Conservation (phyloP, 2,329 filamentous ascomycete species). For the Fulvia fulva region DNA sequence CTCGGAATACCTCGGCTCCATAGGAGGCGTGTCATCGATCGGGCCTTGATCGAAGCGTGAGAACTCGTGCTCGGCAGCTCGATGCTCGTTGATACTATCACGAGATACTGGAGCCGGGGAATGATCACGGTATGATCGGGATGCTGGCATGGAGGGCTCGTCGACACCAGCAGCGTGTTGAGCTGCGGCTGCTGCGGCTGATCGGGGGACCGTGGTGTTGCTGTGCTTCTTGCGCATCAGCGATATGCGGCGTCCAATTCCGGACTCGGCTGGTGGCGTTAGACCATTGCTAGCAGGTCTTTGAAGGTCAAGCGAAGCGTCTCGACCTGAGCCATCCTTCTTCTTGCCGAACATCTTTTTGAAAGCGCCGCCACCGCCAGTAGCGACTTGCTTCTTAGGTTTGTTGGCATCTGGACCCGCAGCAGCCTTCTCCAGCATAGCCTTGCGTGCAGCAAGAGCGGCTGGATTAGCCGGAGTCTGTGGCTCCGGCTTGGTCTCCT, state of each 20-base stretch:
- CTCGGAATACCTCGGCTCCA: constrained; percentile 54
- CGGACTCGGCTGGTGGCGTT: constrained; percentile 27
- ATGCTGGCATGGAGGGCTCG: constrained; percentile 22
- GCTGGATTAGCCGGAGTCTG: constrained; percentile 24
- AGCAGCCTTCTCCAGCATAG: constrained; percentile 26
- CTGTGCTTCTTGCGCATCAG: constrained; percentile 37
- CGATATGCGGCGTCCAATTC: constrained; percentile 39
- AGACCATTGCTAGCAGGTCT: constrained; percentile 29
- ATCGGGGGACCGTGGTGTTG: constrained; percentile 5
- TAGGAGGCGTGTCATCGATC: constrained; percentile 79
- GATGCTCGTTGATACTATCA: constrained; percentile 56
- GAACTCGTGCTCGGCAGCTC: constrained; percentile 59
- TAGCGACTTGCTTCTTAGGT: constrained; percentile 40
- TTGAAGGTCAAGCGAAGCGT: constrained; percentile 49
- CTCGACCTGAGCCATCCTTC: constrained; percentile 50
- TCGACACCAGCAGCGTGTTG: constrained; percentile 16
- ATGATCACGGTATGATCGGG: constrained; percentile 43
- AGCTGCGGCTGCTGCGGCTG: constrained; percentile 14
- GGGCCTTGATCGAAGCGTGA: constrained; percentile 84
- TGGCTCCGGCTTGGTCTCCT: constrained; percentile 14
- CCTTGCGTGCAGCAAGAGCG: constrained; percentile 29
- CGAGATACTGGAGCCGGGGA: constrained; percentile 54
- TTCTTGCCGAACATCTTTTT: constrained; percentile 63
- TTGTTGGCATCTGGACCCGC: constrained; percentile 34
- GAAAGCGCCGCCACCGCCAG: constrained; percentile 46